Evolutionary conservation across 495 filamentous ascomycete genomes (phyloP), one percentile per base, ranked within the genome.

Genomic region (Xylaria intraflava): DNA sequence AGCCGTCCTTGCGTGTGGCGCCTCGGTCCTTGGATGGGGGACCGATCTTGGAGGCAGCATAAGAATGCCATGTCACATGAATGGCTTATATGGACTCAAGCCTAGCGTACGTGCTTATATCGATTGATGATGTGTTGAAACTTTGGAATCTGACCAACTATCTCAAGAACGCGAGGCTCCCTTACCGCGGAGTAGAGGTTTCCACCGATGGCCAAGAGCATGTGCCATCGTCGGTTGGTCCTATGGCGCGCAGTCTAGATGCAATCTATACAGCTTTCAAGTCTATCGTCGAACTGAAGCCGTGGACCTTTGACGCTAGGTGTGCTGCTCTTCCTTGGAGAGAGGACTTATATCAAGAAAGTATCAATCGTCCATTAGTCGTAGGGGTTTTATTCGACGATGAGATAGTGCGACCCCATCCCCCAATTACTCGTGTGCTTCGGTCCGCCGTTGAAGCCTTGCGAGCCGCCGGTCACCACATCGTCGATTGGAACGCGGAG

Each of bases 21-120:
- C 84, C 19, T 82, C 76, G 33, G 78, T 89, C 12, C 89, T 93
- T 47, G 89, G 89, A 26, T 85, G 92, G 61, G 89, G 89, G 6
- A 87, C 85, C 1, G 89, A 94, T 65, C 86, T 94, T 20, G 89
- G 89, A 27, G 89, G 89, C 9, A 88, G 84, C 4, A 87, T 94
- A 2, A 79, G 89, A 40, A 85, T 80, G 9, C 89, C 89, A 9
- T 84, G 87, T 3, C 87, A 89, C 36, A 92, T 88, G 75, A 86
- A 82, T 46, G 89, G 89, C 2, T 84, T 92, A 60, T 93, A 92
- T 63, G 83, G 85, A 0, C 66, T 94, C n/a, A 82, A 81, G 52
- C 78, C 79, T 6, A 79, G 74, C 42, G 61, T 66, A n/a, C 72
- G 80, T 14, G 68, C 6, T 39, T n/a, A 19, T 31, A 1, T 36